Conservation (phyloP, 768 basidiomycete species). For the Lactarius tabidus region DNA sequence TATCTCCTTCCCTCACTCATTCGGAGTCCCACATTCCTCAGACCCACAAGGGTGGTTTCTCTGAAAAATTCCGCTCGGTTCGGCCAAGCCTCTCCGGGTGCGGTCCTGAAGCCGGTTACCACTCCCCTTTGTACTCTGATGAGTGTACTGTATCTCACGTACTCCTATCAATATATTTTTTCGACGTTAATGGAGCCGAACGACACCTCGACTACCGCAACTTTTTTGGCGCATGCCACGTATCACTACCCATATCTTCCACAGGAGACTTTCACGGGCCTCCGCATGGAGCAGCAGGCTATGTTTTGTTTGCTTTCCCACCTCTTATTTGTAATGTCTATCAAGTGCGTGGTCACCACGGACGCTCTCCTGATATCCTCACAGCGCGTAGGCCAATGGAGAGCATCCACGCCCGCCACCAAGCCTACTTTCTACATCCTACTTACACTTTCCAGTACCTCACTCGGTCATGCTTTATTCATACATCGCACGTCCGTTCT, state of each 20-base stretch:
- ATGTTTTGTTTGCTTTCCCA: not conserved
- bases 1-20: slow-evolving; percentile 27
- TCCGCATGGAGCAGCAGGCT: slow-evolving; percentile 1
- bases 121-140: slow-evolving; percentile 50
- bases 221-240: slow-evolving; percentile 19
- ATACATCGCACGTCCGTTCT: slow-evolving; percentile 15
- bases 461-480: slow-evolving; percentile 20
- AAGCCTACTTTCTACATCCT: slow-evolving; percentile 15
- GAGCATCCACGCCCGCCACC: slow-evolving; percentile 8
- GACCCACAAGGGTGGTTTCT: slow-evolving; percentile 26
- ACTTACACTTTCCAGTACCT: slow-evolving; percentile 14
- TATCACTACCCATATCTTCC: slow-evolving; percentile 11
- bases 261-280: slow-evolving; percentile 6
- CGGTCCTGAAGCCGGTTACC: slow-evolving; percentile 37
- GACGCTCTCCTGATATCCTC: slow-evolving; percentile 9
- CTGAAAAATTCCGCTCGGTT: slow-evolving; percentile 27
- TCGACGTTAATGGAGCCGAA: slow-evolving; percentile 19
- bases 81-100: slow-evolving; percentile 36
- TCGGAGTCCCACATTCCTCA: slow-evolving; percentile 19
- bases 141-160: slow-evolving; percentile 43
- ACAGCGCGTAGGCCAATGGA: slow-evolving; percentile 1
- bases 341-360: slow-evolving; percentile 17
- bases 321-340: slow-evolving; percentile 5
- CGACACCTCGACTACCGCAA: slow-evolving; percentile 7
- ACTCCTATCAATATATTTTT: slow-evolving; percentile 16